Evolutionary conservation across 352 stramenopile species (phyloP).

Genomic region (Stephanocyclus meneghinianus): DNA sequence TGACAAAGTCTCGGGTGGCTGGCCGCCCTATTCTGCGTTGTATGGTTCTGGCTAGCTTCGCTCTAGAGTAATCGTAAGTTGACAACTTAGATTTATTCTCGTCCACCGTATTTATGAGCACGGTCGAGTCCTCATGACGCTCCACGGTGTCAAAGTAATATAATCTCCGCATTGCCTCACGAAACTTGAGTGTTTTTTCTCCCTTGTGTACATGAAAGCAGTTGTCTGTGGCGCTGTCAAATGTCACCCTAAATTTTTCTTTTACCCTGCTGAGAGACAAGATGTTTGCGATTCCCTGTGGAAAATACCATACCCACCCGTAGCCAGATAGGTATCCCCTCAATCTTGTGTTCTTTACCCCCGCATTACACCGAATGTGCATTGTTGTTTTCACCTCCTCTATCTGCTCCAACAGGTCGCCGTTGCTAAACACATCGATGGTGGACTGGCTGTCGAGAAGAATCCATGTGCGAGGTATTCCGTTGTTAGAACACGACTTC

Average conservation of each 20-base stretch:
- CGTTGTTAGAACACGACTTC: not conserved
- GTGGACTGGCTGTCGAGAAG: too few species aligned
- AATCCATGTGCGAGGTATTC: constrained; percentile 8
- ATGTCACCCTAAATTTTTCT: constrained; percentile 39
- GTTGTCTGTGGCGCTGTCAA: constrained; percentile 27
- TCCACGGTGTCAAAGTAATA: constrained; percentile 9
- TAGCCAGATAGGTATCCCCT: constrained; percentile 35
- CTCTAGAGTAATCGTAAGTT: constrained; percentile 15
- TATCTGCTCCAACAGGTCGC: constrained; percentile 19
- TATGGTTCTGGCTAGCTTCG: constrained; percentile 23
- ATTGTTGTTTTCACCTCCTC: constrained; percentile 6
- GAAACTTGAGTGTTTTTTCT: not conserved
- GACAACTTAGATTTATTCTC: constrained; percentile 22
- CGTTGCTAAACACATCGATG: constrained; percentile 36
- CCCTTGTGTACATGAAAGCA: constrained; percentile 10
- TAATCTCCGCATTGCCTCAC: constrained; percentile 16
- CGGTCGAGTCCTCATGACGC: constrained; percentile 2
- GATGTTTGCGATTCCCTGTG: constrained; percentile 56
- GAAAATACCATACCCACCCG: too few species aligned
- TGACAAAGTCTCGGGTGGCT: constrained; percentile 6
- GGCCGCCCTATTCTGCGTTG: constrained; percentile 28
- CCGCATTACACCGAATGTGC: constrained; percentile 42
- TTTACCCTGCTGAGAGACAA: constrained; percentile 32
- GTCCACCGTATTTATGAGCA: constrained; percentile 20
- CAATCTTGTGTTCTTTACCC: constrained; percentile 13